Evolutionary conservation across 331 rosid genomes (phyloP), one percentile per base, ranked within the genome.

Genomic region (Telfairia occidentalis): DNA sequence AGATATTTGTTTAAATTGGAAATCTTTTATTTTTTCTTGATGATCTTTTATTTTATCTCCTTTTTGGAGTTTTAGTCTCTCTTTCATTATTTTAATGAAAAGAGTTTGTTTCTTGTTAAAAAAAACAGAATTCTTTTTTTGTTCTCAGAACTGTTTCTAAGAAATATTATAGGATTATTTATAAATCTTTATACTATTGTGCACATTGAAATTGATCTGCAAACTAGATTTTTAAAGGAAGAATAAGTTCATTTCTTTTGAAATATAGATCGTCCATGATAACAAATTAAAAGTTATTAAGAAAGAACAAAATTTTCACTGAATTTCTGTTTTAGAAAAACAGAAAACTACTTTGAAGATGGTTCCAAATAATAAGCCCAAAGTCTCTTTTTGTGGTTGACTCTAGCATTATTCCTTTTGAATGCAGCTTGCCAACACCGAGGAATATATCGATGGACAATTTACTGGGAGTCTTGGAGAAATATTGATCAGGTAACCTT

Each of bases 401-500:
- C 45, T 60, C 24, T n/a, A 3, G 19, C 26, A 12, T 78, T 26
- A 85, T 71, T 69, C 48, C 19, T 79, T 9, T 5, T 77, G 7
- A 71, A 3, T 78, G 71, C 81, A 95, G 99, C 81, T 95, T 76
- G 97, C 99, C 60, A 95, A 92, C 82, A 92, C 97, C 4, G 96
- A 95, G 78, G 97, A 95, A 78, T 95, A 85, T 57, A 90, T 95
- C 54, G 97, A 95, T 54, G 99, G 99, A 10, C 90, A 92, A 24
- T 90, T 84, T 43, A 92, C 93, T 59, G 97, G 97, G 81, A 90
- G 88, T 78, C 84, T 95, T 8, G 99, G 97, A 79, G 99, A 95
- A 79, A 89, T 95, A 81, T 90, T 95, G 85, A 95, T 92, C 81
- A 88, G 99, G 99, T 95, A 88, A 82, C 49, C 53, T 73, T 40